phyloP scores from a whole-genome alignment of 1,139 yeast genomes.

The Zygoascus hellenicus region DNA sequence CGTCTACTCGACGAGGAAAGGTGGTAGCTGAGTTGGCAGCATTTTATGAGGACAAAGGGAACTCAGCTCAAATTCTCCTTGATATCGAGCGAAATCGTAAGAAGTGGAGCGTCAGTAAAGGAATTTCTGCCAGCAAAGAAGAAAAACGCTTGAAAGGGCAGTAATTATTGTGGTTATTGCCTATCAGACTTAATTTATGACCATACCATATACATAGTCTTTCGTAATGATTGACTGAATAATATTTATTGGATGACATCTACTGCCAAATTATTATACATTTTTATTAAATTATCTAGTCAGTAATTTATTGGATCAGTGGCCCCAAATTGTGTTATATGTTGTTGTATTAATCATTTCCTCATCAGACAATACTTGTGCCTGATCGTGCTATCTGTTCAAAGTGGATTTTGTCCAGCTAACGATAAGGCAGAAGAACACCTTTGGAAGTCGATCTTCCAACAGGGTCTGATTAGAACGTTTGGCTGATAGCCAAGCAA shows the following conservation, averaged over 20 bases:
- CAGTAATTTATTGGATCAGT: too few species aligned
- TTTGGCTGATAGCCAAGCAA: too few species aligned
- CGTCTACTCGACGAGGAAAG: constrained; percentile 27
- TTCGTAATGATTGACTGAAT: neutral
- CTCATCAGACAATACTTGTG: too few species aligned
- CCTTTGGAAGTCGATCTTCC: too few species aligned
- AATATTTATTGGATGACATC: neutral
- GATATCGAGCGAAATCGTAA: constrained; percentile 18
- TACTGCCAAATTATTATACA: too few species aligned
- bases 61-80: constrained; percentile 23
- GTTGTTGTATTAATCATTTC: too few species aligned
- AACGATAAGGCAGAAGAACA: too few species aligned
- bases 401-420: too few species aligned
- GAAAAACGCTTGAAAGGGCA: neutral
- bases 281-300: too few species aligned
- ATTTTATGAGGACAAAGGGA: constrained; percentile 29
- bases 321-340: too few species aligned
- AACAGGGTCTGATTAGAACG: too few species aligned
- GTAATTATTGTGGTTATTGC: neutral
- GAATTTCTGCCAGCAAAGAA: constrained; percentile 1
- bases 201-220: neutral
- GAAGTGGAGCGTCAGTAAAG: constrained; percentile 8
- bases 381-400: too few species aligned
- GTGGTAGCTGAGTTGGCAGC: constrained; percentile 33
- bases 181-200: neutral